Evolutionary conservation across 75 land plant species (phyloP).

Genomic region (Selaginella tamariscina): DNA sequence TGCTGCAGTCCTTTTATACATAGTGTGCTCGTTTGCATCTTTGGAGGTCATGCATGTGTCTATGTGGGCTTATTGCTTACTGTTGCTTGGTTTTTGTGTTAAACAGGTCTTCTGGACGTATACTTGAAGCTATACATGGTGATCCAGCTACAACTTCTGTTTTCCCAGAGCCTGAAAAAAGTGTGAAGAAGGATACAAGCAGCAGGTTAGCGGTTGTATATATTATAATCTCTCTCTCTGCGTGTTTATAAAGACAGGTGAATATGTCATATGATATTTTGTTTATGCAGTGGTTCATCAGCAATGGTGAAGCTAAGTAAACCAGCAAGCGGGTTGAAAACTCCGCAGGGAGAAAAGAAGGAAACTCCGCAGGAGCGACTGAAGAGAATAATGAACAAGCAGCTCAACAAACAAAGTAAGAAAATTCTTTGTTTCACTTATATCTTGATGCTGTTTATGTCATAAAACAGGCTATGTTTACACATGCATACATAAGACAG

Average conservation of each 20-base stretch:
- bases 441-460: no score
- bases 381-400: slow-evolving; percentile 92
- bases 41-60: background rate
- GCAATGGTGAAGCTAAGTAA: slow-evolving; percentile 72
- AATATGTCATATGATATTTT: no score
- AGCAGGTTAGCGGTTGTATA: background rate
- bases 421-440: background rate
- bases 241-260: no score
- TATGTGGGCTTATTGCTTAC: slow-evolving; percentile 1
- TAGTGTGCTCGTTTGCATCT: background rate
- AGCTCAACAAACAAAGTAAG: slow-evolving; percentile 82
- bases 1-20: slow-evolving; percentile 59
- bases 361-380: slow-evolving; percentile 98
- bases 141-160: slow-evolving; percentile 73
- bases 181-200: background rate
- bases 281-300: slow-evolving; percentile 23
- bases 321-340: slow-evolving; percentile 30
- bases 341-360: slow-evolving; percentile 53
- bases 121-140: slow-evolving; percentile 90
- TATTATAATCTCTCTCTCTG: background rate
- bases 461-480: no score
- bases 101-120: slow-evolving; percentile 59
- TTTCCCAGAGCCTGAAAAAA: background rate
- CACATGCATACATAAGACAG: no score
- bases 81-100: slow-evolving; percentile 14